A percentile compares a stretch with the other conserved stretches of the same genome.
Evolutionary conservation across 2,329 filamentous ascomycete genomes (phyloP).

Genomic region (Monilinia vaccinii-corymbosi): DNA sequence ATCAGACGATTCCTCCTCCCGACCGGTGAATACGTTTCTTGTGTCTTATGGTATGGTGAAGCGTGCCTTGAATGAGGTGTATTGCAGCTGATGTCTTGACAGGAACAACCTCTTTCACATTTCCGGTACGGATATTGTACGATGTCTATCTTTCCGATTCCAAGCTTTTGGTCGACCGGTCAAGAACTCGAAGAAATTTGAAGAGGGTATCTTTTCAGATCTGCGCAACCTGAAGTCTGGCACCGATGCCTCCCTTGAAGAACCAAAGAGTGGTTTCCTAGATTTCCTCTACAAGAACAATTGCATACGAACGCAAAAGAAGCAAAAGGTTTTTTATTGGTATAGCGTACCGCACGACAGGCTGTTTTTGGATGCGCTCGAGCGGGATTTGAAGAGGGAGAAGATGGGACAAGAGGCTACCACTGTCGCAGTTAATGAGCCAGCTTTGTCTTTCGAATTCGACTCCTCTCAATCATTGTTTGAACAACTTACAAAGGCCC

Average conservation of each 20-base stretch:
- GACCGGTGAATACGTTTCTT: conserved; percentile 97
- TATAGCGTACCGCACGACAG: conserved; percentile 98
- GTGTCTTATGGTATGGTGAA: conserved; percentile 69
- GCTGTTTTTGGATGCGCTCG: conserved; percentile 91
- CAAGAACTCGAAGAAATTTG: conserved; percentile 99
- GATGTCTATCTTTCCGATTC: conserved; percentile 96
- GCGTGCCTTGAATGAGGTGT: conserved; percentile 12
- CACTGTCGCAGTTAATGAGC: conserved; percentile 92
- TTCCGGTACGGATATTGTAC: conserved; percentile 95
- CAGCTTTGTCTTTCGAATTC: conserved; percentile 95
- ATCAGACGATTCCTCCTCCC: conserved; percentile 92
- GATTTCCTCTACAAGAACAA: conserved; percentile 99
- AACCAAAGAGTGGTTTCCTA: conserved; percentile 96
- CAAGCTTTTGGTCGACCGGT: conserved; percentile 97
- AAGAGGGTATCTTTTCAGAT: conserved; percentile 98
- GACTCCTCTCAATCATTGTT: conserved; percentile 98
- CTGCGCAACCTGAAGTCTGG: conserved; percentile 96
- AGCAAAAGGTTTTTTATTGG: conserved; percentile 99
- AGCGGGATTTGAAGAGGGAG: conserved; percentile 95
- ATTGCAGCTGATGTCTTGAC: conserved; percentile 25
- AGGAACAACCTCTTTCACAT: conserved; percentile 99
- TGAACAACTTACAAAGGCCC: conserved; percentile 97
- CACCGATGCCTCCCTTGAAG: conserved; percentile 94
- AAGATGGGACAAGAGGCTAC: conserved; percentile 99
- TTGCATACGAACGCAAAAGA: conserved; percentile 99